A percentile compares a stretch with the other conserved stretches of the same genome.
These are phyloP conservation scores for Rhizopogon sp. DNA, from an alignment of 768 basidiomycete genomes.

Conservation along the genomic window DNA sequence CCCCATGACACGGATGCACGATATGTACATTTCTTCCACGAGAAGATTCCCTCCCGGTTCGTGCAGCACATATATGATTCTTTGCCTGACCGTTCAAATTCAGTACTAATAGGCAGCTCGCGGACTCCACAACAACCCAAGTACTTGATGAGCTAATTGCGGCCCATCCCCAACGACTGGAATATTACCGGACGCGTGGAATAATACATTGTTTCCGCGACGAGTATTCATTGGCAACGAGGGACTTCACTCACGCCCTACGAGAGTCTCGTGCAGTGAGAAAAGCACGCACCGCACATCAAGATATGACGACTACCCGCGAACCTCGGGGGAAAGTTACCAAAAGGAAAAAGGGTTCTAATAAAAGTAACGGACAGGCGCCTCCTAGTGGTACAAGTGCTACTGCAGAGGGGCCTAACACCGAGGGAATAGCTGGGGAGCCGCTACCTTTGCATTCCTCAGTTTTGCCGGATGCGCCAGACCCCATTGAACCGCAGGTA, in stretches of 20 bases:
- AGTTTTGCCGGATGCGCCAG: conserved; percentile 70
- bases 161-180: conserved; percentile 67
- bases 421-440: conserved; percentile 48
- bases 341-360: conserved; percentile 50
- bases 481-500: conserved; percentile 82
- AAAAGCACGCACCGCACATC: conserved; percentile 56
- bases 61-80: conserved; percentile 16
- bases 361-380: conserved; percentile 56
- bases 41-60: conserved; percentile 90
- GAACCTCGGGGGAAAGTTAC: conserved; percentile 39
- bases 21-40: conserved; percentile 93
- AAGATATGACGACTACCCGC: conserved; percentile 32
- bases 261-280: conserved; percentile 71
- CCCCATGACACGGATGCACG: conserved; percentile 72
- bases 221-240: conserved; percentile 67
- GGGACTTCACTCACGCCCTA: conserved; percentile 78
- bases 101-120: conserved; percentile 59
- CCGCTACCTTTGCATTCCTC: conserved; percentile 62
- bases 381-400: conserved; percentile 63
- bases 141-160: conserved; percentile 77
- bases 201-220: conserved; percentile 88
- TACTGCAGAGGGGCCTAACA: conserved; percentile 31
- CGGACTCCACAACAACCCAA: conserved; percentile 76
- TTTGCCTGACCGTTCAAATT: conserved; percentile 13
- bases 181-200: conserved; percentile 86